phyloP scores from a whole-genome alignment of 768 basidiomycete genomes.

The Suillus ampliporus region DNA sequence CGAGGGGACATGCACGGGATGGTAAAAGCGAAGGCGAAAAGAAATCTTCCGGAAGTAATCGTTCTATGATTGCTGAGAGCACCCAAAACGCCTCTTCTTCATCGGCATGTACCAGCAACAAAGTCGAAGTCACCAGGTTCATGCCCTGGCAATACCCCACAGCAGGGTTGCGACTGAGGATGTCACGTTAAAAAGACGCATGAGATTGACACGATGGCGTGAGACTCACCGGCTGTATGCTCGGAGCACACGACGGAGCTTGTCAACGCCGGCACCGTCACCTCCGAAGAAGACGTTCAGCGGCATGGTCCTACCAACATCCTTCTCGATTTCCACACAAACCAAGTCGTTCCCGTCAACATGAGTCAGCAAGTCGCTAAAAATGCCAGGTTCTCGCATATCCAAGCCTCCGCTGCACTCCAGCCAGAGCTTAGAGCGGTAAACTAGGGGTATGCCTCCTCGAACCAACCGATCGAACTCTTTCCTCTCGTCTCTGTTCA shows the following conservation, averaged over 20 bases:
- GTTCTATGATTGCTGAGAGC: slow-evolving; percentile 86
- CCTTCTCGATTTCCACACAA: slow-evolving; percentile 91
- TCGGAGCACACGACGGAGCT: slow-evolving; percentile 85
- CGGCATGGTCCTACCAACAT: slow-evolving; percentile 91
- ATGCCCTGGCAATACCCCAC: slow-evolving; percentile 97
- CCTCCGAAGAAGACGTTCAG: slow-evolving; percentile 97
- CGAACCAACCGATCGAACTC: slow-evolving; percentile 84
- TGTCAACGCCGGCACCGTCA: slow-evolving; percentile 92
- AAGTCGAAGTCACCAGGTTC: slow-evolving; percentile 94
- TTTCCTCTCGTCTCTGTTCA: slow-evolving; percentile 71
- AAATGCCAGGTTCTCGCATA: slow-evolving; percentile 89
- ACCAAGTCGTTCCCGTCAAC: slow-evolving; percentile 53
- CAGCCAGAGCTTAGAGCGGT: slow-evolving; percentile 88
- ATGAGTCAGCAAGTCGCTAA: slow-evolving; percentile 78
- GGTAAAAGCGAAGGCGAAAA: slow-evolving; percentile 92
- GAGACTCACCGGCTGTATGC: slow-evolving; percentile 86
- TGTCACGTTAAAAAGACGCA: neutral
- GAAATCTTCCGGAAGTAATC: slow-evolving; percentile 89
- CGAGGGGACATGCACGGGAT: slow-evolving; percentile 92
- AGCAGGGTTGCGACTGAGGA: slow-evolving; percentile 78
- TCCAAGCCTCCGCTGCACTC: slow-evolving; percentile 95
- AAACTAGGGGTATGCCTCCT: slow-evolving; percentile 85
- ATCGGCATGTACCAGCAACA: slow-evolving; percentile 90
- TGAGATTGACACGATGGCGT: neutral
- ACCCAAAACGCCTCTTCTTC: slow-evolving; percentile 99